These are phyloP conservation scores for Dictyostelium capitatum DNA, from an alignment of 78 protist species.

Conservation along the genomic window DNA sequence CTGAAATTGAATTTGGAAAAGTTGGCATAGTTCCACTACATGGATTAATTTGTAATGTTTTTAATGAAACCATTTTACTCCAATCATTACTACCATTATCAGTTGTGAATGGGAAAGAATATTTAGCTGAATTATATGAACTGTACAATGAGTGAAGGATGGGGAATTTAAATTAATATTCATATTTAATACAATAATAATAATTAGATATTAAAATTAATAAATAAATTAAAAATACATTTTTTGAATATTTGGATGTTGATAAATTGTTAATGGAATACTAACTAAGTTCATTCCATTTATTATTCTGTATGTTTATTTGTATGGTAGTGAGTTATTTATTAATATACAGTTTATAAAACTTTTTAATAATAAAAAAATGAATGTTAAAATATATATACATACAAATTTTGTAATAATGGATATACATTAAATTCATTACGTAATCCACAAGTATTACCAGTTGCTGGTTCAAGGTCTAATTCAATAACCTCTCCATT, in stretches of 20 bases:
- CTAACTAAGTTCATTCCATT: not conserved
- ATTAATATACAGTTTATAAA: no score
- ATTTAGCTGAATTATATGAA: no score
- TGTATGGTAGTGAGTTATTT: no score
- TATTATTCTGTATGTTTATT: no score
- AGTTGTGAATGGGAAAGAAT: not conserved
- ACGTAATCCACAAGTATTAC: not conserved
- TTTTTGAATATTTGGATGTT: conserved; percentile 4
- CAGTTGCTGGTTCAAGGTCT: not conserved
- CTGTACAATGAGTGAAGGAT: no score
- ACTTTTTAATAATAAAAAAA: no score
- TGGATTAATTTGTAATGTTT: not conserved
- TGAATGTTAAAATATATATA: no score
- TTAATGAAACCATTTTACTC: not conserved
- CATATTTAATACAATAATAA: not conserved
- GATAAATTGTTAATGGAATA: conserved; percentile 8
- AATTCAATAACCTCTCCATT: not conserved
- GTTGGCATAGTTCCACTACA: not conserved
- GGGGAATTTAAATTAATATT: no score
- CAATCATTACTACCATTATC: conserved; percentile 4
- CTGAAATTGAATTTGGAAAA: not conserved
- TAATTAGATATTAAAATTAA: no score
- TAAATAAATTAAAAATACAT: conserved; percentile 4
- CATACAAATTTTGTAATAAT: not conserved
- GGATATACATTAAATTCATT: not conserved